A percentile compares a stretch with the other conserved stretches of the same genome.
These are phyloP conservation scores for Pichia sp. DNA, from an alignment of 1,139 yeast species.

Conservation along the genomic window DNA sequence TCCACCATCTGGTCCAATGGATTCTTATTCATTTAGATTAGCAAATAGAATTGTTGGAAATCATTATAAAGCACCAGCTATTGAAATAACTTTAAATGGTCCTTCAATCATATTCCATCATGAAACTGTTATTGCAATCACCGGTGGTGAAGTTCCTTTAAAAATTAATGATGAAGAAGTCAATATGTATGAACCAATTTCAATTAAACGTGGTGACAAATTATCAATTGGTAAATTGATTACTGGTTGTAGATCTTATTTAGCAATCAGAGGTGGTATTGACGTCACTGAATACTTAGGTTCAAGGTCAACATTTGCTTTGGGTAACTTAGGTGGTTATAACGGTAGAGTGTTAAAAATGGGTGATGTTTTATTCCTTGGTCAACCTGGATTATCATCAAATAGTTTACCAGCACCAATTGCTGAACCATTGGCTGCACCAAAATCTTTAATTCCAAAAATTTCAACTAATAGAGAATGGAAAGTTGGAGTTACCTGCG, in stretches of 20 bases:
- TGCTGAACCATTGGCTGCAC: conserved; percentile 53
- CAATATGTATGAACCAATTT: conserved; percentile 65
- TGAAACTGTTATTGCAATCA: conserved; percentile 67
- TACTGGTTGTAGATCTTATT: conserved; percentile 81
- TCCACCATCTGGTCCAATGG: conserved; percentile 99
- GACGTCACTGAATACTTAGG: conserved; percentile 93
- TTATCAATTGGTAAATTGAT: conserved; percentile 74
- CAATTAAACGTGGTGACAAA: conserved; percentile 66
- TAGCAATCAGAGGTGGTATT: conserved; percentile 88
- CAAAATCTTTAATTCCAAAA: conserved; percentile 53
- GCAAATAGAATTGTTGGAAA: conserved; percentile 92
- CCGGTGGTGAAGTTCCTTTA: conserved; percentile 76
- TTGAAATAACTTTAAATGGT: conserved; percentile 83
- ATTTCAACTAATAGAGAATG: conserved; percentile 52
- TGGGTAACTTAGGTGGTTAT: conserved; percentile 91
- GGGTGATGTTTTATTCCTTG: conserved; percentile 86
- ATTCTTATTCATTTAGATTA: conserved; percentile 77
- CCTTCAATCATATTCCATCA: conserved; percentile 82
- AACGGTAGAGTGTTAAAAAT: conserved; percentile 86
- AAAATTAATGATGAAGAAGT: conserved; percentile 53
- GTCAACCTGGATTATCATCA: conserved; percentile 64
- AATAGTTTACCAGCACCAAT: conserved; percentile 69
- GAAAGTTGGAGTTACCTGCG: conserved; percentile 90
- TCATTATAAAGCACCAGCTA: conserved; percentile 71
- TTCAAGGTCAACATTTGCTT: conserved; percentile 92